Conservation (phyloP, 1,284 basidiomycete species). For the Moesziomyces parantarcticus region DNA sequence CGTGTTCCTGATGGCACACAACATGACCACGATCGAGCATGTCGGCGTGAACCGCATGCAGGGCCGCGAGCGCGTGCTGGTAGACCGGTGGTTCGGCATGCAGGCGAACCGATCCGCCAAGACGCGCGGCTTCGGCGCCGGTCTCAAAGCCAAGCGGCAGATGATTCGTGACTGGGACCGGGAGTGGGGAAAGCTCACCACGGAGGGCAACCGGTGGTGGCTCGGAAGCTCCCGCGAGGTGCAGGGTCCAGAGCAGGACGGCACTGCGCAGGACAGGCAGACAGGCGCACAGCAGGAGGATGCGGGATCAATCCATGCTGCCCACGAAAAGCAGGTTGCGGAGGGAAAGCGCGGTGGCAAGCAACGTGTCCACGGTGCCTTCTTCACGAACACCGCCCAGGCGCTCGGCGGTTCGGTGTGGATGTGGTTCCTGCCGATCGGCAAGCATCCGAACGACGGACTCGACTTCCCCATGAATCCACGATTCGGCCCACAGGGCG, state of each 20-base stretch:
- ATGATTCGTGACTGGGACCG: slow-evolving; percentile 73
- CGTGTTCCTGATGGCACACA: slow-evolving; percentile 74
- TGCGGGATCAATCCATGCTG: slow-evolving; percentile 3
- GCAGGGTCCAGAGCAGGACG: neutral
- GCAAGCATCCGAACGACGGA: slow-evolving; percentile 28
- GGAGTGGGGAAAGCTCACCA: slow-evolving; percentile 79
- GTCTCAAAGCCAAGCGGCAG: slow-evolving; percentile 21
- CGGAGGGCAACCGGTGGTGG: slow-evolving; percentile 88
- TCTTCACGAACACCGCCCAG: slow-evolving; percentile 25
- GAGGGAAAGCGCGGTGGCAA: neutral
- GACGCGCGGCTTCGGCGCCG: slow-evolving; percentile 59
- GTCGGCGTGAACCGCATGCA: slow-evolving; percentile 73
- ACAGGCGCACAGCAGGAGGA: slow-evolving; percentile 1
- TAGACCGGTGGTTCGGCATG: slow-evolving; percentile 67
- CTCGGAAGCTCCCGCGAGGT: slow-evolving; percentile 68
- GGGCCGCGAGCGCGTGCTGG: slow-evolving; percentile 74
- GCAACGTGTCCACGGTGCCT: slow-evolving; percentile 4
- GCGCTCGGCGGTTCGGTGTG: slow-evolving; percentile 7
- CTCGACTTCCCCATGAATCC: slow-evolving; percentile 44
- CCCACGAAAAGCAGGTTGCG: slow-evolving; percentile 4
- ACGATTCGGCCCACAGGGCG: slow-evolving; percentile 28
- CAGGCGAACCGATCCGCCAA: slow-evolving; percentile 5
- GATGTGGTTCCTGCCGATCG: slow-evolving; percentile 30
- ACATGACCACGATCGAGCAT: slow-evolving; percentile 83
- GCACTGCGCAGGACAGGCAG: neutral